These are phyloP conservation scores for Crucihimalaya himalaica DNA, from an alignment of 345 rosid species.

Conservation along the genomic window DNA sequence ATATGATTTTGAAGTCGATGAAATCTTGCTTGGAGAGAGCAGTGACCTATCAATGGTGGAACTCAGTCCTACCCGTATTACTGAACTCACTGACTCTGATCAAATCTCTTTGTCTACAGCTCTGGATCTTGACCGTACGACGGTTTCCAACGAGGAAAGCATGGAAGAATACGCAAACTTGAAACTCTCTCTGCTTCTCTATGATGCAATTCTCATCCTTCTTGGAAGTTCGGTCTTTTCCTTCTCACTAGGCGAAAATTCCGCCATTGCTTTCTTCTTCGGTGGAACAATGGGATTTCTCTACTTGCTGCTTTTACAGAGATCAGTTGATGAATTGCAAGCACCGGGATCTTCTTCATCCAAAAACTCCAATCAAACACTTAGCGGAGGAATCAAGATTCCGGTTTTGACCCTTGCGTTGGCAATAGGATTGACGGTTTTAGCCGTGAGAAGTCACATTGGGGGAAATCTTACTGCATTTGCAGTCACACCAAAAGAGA, in stretches of 20 bases:
- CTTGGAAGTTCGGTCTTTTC: constrained; percentile 50
- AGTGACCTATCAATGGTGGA: constrained; percentile 69
- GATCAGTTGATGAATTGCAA: constrained; percentile 70
- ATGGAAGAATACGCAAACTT: constrained; percentile 81
- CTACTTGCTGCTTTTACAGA: constrained; percentile 68
- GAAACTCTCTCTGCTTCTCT: constrained; percentile 67
- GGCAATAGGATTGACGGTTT: constrained; percentile 47
- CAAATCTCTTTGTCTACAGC: constrained; percentile 38
- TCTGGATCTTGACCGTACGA: constrained; percentile 8
- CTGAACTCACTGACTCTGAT: constrained; percentile 46
- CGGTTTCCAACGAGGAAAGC: constrained; percentile 64
- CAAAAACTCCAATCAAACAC: constrained; percentile 30
- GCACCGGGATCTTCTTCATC: constrained; percentile 45
- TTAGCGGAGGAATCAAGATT: constrained; percentile 44
- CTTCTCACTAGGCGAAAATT: constrained; percentile 47
- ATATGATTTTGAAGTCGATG: constrained; percentile 67
- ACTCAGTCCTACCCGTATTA: constrained; percentile 52
- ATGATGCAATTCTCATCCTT: constrained; percentile 48
- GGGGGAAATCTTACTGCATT: constrained; percentile 46
- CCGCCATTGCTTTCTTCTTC: constrained; percentile 62
- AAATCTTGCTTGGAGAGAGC: constrained; percentile 72
- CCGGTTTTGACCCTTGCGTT: constrained; percentile 51
- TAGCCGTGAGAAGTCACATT: constrained; percentile 45
- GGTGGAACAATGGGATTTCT: constrained; percentile 78
- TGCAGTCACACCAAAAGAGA: constrained; percentile 58